Evolutionary conservation across 2,329 filamentous ascomycete species (phyloP).

Genomic region (Botrytis fragariae): DNA sequence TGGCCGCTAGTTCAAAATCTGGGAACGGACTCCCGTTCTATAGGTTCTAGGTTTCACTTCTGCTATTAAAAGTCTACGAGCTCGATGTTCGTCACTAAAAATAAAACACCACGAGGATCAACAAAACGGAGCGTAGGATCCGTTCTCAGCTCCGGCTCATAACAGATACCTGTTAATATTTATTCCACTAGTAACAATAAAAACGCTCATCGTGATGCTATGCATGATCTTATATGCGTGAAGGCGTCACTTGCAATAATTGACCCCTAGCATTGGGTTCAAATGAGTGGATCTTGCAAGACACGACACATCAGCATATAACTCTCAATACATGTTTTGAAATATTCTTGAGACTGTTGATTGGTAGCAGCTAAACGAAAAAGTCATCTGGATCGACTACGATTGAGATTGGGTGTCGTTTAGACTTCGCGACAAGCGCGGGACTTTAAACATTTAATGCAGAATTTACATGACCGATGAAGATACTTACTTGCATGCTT

Average conservation of each 20-base stretch:
- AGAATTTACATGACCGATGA: neutral
- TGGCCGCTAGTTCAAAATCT: neutral
- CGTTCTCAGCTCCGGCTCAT: neutral
- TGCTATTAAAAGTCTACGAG: neutral
- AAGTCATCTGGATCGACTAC: neutral
- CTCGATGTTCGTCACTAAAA: neutral
- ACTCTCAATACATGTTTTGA: neutral
- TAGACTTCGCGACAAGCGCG: neutral
- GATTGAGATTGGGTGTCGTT: neutral
- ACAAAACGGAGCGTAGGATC: neutral
- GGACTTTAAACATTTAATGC: neutral
- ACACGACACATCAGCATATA: neutral
- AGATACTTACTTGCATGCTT: neutral
- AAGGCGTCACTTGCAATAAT: neutral
- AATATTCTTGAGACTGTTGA: accelerated
- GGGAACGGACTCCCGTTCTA: too few species aligned
- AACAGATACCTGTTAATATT: neutral
- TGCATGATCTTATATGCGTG: neutral
- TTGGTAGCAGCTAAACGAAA: neutral
- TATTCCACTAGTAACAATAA: neutral
- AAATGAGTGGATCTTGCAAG: neutral
- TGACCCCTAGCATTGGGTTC: neutral
- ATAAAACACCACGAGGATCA: neutral
- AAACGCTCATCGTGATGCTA: neutral
- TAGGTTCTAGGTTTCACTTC: neutral